These are phyloP conservation scores for Penicillium expansum DNA, from an alignment of 2,329 filamentous ascomycete species.

Conservation along the genomic window DNA sequence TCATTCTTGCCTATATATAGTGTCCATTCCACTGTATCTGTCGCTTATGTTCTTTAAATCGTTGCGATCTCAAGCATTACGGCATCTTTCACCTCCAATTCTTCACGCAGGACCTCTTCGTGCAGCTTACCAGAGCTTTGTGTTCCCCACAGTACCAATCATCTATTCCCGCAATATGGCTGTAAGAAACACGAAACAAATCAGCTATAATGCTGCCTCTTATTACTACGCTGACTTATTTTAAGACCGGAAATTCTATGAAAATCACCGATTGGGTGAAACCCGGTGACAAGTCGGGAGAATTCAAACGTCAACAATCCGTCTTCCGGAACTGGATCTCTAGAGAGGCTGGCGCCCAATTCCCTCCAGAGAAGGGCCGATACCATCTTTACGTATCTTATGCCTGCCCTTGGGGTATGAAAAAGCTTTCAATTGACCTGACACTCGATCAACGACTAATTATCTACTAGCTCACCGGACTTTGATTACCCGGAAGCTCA, in stretches of 20 bases:
- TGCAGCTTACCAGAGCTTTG: slow-evolving; percentile 16
- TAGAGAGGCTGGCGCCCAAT: slow-evolving; percentile 66
- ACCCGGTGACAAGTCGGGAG: slow-evolving; percentile 72
- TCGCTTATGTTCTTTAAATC: slow-evolving; percentile 28
- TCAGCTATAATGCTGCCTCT: not conserved
- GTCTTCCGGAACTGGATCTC: slow-evolving; percentile 81
- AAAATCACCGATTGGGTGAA: slow-evolving; percentile 83
- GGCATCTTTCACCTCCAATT: slow-evolving; percentile 17
- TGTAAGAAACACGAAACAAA: slow-evolving; percentile 22
- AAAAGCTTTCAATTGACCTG: not conserved
- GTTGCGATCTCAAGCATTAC: slow-evolving; percentile 22
- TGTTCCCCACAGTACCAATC: slow-evolving; percentile 20
- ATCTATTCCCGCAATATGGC: slow-evolving; percentile 32
- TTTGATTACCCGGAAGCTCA: slow-evolving; percentile 82
- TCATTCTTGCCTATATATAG: slow-evolving; percentile 4
- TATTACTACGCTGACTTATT: not conserved
- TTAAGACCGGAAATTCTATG: slow-evolving; percentile 29
- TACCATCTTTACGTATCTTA: slow-evolving; percentile 97
- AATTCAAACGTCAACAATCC: slow-evolving; percentile 87
- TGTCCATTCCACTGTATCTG: not conserved
- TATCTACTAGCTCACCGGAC: slow-evolving; percentile 67
- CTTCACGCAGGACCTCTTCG: slow-evolving; percentile 11
- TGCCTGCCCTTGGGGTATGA: slow-evolving; percentile 78
- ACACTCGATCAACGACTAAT: slow-evolving; percentile 16
- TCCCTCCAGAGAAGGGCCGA: slow-evolving; percentile 79